Evolutionary conservation across 768 basidiomycete genomes (phyloP), one percentile per base, ranked within the genome.

Genomic region (Exidia glandulosa): DNA sequence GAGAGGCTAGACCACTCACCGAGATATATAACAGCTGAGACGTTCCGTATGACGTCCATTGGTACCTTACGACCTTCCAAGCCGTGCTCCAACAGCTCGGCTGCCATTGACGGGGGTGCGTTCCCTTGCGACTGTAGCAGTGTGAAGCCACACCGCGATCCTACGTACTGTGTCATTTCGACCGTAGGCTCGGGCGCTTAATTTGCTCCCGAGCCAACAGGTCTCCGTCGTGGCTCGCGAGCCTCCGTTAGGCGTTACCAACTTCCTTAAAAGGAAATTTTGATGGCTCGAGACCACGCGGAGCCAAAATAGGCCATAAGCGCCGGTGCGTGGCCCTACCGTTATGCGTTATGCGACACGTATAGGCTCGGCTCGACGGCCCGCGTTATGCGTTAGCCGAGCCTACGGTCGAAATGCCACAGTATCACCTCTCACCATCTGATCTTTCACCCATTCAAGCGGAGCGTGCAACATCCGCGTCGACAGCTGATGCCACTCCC

Each of bases 401-500:
- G n/a, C n/a, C n/a, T n/a, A n/a, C n/a, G n/a, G n/a, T n/a, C n/a
- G n/a, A n/a, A n/a, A n/a, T n/a, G n/a, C n/a, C n/a, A 45, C 6
- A 6, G 41, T 14, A 23, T 19, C 34, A 45, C 2, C 2, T 6
- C 19, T 14, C 1, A 45, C 41, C 9, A 45, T 45, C 16, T 45
- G 41, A 19, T 14, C 16, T 23, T 45, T 16, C 6, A 45, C 41
- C 9, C 9, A 19, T 14, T 59, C 57, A 29, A 52, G 61, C 32
- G 61, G 61, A 27, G 37, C 57, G 19, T 58, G 50, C 25, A 36
- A 3, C 55, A 58, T 57, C 4, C n/a, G n/a, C 27, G 58, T 54
- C 1, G 23, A 14, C 41, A 23, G 16, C 5, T 19, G 1, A 3
- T 23, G 41, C 41, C 87, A 88, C 9, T 62, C 66, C 7, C 60